These are phyloP conservation scores for Conoideocrella luteorostrata DNA, from an alignment of 2,329 filamentous ascomycete species.

Conservation along the genomic window DNA sequence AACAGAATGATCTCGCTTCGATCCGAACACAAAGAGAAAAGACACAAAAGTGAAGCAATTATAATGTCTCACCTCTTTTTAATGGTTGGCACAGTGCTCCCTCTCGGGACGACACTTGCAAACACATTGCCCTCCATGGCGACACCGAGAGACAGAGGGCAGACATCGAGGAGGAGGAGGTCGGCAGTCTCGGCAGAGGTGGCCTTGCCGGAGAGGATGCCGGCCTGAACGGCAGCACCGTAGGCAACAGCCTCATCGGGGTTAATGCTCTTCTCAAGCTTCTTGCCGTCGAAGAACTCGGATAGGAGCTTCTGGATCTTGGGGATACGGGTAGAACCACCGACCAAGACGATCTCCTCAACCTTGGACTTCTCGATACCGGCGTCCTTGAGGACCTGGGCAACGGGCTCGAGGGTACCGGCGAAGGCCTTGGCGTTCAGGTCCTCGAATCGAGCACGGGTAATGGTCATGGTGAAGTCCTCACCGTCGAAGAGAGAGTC, in stretches of 20 bases:
- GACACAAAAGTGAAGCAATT: too few species aligned
- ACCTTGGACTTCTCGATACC: conserved; percentile 81
- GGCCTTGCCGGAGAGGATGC: conserved; percentile 97
- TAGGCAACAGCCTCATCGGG: conserved; percentile 98
- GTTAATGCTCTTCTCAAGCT: conserved; percentile 99
- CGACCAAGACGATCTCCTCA: conserved; percentile 97
- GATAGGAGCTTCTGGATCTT: conserved; percentile 97
- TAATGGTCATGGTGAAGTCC: conserved; percentile 96
- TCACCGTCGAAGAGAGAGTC: conserved; percentile 97
- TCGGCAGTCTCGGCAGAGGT: conserved; percentile 91
- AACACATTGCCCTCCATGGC: conserved; percentile 99
- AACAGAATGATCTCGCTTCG: too few species aligned
- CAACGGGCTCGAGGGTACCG: conserved; percentile 89
- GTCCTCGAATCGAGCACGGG: conserved; percentile 98
- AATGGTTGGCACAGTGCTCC: conserved; percentile 49
- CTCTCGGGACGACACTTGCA: conserved; percentile 80
- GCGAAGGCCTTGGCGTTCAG: conserved; percentile 93
- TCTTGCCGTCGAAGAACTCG: conserved; percentile 99
- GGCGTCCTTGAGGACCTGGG: conserved; percentile 94
- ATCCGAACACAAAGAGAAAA: conserved; percentile 1
- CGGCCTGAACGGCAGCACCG: conserved; percentile 96
- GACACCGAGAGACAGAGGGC: conserved; percentile 93
- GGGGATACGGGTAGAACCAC: conserved; percentile 98
- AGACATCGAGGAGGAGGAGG: conserved; percentile 91
- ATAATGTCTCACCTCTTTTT: conserved; percentile 59